Evolutionary conservation across 345 rosid genomes (phyloP), one percentile per base, ranked within the genome.

Genomic region (Populus davidiana): DNA sequence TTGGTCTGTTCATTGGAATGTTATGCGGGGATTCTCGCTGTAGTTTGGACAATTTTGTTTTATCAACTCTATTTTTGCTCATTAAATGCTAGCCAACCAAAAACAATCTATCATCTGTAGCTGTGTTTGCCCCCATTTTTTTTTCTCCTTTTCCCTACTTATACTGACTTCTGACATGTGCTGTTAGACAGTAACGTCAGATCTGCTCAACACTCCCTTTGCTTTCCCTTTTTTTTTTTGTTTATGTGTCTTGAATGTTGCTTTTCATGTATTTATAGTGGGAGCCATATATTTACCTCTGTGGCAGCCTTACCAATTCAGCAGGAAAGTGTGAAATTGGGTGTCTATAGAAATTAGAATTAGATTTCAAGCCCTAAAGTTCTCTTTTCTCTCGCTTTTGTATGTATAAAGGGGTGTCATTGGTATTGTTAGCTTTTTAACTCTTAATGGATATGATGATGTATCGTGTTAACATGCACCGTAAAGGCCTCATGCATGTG

Each of bases 401-500:
- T 9, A 27, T 31, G n/a, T 25, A 36, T 18, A 7, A 27, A 31
- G 70, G 25, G 44, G 70, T 3, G 39, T 56, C 63, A 12, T 44
- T 52, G 71, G 54, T 74, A 43, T 8, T 9, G 75, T 38, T 63
- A 65, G 76, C 39, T 27, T 71, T 54, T 27, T 52, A 73, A 65
- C 79, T 76, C 76, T 88, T 86, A 85, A 86, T 78, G 83, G 83
- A 86, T 87, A 80, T 79, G 79, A 77, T 87, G 81, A 81, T 88
- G 81, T 89, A 80, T 89, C 88, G 85, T 87, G 82, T 91, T 88
- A 90, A 88, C 85, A 89, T 90, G 86, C 87, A 85, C 86, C 20
- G 89, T 92, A 84, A 90, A 84, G 49, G 49, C 44, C 12, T 44
- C 17, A 44, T 44, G 49, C 49, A 3, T 1, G 0, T 3, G 5